Base-by-base conservation (phyloP, 495 filamentous ascomycete species). In the Penicillium pancosmium region DNA sequence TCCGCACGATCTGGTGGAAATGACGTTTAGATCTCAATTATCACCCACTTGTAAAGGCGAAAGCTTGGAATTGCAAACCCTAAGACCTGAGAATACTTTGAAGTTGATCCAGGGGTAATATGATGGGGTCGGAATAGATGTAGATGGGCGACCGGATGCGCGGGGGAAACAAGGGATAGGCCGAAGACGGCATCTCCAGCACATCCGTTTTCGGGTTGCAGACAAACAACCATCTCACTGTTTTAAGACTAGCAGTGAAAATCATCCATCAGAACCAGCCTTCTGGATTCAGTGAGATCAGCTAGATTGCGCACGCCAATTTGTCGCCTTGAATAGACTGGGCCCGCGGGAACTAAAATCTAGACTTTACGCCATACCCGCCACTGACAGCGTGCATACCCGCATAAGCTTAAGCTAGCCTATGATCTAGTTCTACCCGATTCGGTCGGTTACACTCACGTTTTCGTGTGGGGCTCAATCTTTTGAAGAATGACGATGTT, bases 371-470 rank as follows among this genome's bases (percentile, higher is more conserved):
- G 49, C 55, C 16, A 27, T 52, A 16, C 46, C 47, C 18, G 27
- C 64, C 52, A 59, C 35, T 59, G 50, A 55, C 61, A 60, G 65
- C 34, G 40, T 50, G 46, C 58, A 61, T 67, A 23, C 36, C 52
- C 43, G 56, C 41, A 16, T 53, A 59, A 58, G 36, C 55, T 64
- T 52, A 55, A 52, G 23, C 3, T 43, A 46, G 15, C 34, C 44
- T 19, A 4, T 41, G 21, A 36, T 58, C 43, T 27, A 11, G 33
- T 34, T 15, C 35, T 3, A 7, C 64, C 54, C 56, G 16, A 60
- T 66, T 62, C 65, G 63, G 61, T 51, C 33, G 54, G 68, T 68
- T 66, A 64, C 65, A 68, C 55, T 62, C 57, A 57, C 50, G 55
- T 50, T 65, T 61, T 31, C 50, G 50, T 54, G 46, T 44, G 52